Conservation (phyloP, 2,329 filamentous ascomycete genomes). For the Nigrospora osmanthi region DNA sequence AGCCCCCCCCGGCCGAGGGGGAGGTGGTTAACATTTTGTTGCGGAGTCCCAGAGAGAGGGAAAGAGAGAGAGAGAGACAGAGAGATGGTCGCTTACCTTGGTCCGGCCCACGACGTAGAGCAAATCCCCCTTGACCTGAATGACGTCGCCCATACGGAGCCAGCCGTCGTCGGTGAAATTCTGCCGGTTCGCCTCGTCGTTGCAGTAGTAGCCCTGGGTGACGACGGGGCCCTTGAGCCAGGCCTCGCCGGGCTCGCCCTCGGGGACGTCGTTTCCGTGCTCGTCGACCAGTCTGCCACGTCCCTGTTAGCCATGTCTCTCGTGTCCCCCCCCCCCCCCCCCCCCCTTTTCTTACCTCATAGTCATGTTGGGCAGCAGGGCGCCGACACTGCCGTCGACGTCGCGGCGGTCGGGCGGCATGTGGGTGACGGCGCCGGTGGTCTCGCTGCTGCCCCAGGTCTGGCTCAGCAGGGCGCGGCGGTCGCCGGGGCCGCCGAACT, state of each 20-base stretch:
- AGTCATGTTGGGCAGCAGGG: too few species aligned
- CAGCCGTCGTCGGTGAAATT: conserved; percentile 36
- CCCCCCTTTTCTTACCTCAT: too few species aligned
- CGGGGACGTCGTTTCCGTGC: not conserved
- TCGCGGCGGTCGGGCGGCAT: too few species aligned
- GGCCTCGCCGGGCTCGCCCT: conserved; percentile 57
- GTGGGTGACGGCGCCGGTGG: conserved; percentile 1
- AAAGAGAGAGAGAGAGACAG: too few species aligned
- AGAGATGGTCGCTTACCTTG: conserved; percentile 30
- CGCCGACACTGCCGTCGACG: too few species aligned
- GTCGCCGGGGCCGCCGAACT: not conserved
- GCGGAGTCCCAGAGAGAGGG: too few species aligned
- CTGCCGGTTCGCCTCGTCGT: conserved; percentile 47
- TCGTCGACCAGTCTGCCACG: too few species aligned
- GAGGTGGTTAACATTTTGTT: too few species aligned
- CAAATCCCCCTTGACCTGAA: conserved; percentile 42
- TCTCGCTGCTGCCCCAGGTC: conserved; percentile 3
- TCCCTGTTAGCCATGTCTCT: too few species aligned
- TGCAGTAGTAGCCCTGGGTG: conserved; percentile 72
- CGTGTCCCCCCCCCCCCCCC: too few species aligned
- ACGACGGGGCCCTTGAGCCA: conserved; percentile 66
- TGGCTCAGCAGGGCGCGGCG: conserved; percentile 1
- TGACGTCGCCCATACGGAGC: conserved; percentile 70
- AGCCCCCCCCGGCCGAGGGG: too few species aligned
- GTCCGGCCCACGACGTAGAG: conserved; percentile 63